Conservation (phyloP, 73 alveolate species). For the Paramecium bursaria region DNA sequence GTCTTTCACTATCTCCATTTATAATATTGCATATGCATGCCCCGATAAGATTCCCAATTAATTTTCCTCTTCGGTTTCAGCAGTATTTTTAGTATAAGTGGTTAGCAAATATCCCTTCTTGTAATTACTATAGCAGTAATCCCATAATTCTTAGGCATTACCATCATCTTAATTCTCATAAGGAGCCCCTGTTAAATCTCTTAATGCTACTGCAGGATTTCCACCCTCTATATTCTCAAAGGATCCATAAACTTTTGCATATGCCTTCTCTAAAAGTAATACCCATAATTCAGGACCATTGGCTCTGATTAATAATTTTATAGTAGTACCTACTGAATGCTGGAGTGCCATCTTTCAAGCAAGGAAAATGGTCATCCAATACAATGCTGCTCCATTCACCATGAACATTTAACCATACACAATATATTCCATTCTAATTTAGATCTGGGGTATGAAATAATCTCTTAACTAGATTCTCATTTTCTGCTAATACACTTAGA, state of each 20-base stretch:
- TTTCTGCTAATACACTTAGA: conserved; percentile 85
- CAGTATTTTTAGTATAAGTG: conserved; percentile 84
- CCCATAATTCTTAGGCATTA: conserved; percentile 80
- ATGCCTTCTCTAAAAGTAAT: conserved; percentile 95
- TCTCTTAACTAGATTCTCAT: conserved; percentile 75
- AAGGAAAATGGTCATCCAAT: conserved; percentile 47
- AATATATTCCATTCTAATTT: conserved; percentile 6
- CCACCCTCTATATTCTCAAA: conserved; percentile 94
- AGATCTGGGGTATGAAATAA: conserved; percentile 76
- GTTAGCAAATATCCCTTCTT: conserved; percentile 75
- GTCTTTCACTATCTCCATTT: conserved; percentile 76
- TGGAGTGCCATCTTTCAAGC: conserved; percentile 62
- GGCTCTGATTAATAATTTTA: conserved; percentile 79
- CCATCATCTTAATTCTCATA: conserved; percentile 78
- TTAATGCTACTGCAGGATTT: conserved; percentile 86
- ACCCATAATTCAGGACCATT: conserved; percentile 97
- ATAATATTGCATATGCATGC: conserved; percentile 86
- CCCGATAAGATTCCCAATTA: conserved; percentile 88
- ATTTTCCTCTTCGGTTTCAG: conserved; percentile 77
- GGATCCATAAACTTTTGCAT: conserved; percentile 97
- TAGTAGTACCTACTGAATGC: conserved; percentile 86
- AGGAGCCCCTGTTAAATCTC: conserved; percentile 95
- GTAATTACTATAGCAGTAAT: conserved; percentile 66
- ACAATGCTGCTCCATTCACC: conserved; percentile 46
- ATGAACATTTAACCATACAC: conserved; percentile 46